Evolutionary conservation across 495 filamentous ascomycete genomes (phyloP), one percentile per base, ranked within the genome.

Genomic region (Xylaria bambusicola): DNA sequence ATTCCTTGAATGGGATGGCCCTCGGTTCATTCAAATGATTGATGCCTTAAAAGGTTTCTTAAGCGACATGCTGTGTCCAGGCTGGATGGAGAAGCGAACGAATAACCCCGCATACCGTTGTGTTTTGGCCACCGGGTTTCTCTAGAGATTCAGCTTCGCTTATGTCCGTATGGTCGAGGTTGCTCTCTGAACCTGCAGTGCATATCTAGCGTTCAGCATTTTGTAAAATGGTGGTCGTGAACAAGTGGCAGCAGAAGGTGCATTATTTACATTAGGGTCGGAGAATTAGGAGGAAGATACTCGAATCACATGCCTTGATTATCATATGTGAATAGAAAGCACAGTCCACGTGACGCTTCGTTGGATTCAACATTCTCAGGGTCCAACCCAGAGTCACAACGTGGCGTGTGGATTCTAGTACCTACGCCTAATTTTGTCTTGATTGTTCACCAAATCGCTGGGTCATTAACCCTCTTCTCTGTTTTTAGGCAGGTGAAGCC

Each of bases 381-480:
- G 52, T 54, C 38, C 38, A 42, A 21, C 38, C 24, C 38, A 42
- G n/a, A 20, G 26, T 26, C 27, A 31, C 36, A 56, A 15, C 53
- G 26, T 44, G 53, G 53, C 41, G 12, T 45, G 38, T 52, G 51
- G 26, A n/a, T 18, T 54, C 36, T 0, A 20, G 12, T 33, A 33
- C 29, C 29, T 5, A 10, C 29, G 29, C 29, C 29, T 33, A n/a
- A n/a, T n/a, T n/a, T n/a, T n/a, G n/a, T n/a, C n/a, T n/a, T 6
- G 38, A 4, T 2, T 50, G 24, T 50, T 51, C 50, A 38, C 21
- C 33, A 9, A 18, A 21, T 20, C 21, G 21, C 20, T 12, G 3
- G 15, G 26, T 4, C 1, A 15, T 20, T 45, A 29, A 36, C 24
- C 18, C n/a, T 31, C 3, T 54, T 29, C 15, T 15, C 15, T 31